These are phyloP conservation scores for Bryoerythrophyllum caledonicum DNA, from an alignment of 225 moss, liverwort and hornwort species.

Conservation along the genomic window DNA sequence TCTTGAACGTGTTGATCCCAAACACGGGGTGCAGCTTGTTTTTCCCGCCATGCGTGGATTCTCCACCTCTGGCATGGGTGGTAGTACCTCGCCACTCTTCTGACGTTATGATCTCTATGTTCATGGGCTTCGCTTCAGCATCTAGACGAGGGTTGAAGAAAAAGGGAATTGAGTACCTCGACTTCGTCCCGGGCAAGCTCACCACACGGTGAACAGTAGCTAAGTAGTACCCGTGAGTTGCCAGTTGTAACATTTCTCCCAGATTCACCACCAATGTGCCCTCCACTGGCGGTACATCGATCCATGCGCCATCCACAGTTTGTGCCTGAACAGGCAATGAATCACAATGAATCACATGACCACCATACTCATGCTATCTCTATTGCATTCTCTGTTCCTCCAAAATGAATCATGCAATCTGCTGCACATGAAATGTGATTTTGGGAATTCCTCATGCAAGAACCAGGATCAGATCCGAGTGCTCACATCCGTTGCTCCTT, in stretches of 20 bases:
- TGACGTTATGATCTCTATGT: slow-evolving; percentile 4
- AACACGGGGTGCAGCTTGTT: slow-evolving; percentile 47
- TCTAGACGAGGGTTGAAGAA: slow-evolving; percentile 76
- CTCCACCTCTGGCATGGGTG: slow-evolving; percentile 6
- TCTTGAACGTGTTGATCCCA: slow-evolving; percentile 44
- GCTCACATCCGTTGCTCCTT: not conserved
- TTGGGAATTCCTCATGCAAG: not conserved
- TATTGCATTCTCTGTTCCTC: not conserved
- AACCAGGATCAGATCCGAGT: not conserved
- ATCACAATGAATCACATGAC: slow-evolving; percentile 5
- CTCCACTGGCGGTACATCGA: slow-evolving; percentile 50
- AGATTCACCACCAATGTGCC: slow-evolving; percentile 68
- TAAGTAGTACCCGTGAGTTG: slow-evolving; percentile 67
- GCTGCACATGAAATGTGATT: slow-evolving; percentile 1
- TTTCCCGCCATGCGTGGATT: slow-evolving; percentile 43
- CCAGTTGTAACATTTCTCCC: slow-evolving; percentile 75
- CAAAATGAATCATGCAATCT: not conserved
- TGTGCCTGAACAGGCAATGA: slow-evolving; percentile 44
- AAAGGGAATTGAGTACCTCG: slow-evolving; percentile 70
- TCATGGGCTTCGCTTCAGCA: slow-evolving; percentile 46
- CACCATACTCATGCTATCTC: not conserved
- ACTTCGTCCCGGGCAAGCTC: slow-evolving; percentile 41
- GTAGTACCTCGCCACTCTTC: slow-evolving; percentile 14
- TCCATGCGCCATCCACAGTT: slow-evolving; percentile 53
- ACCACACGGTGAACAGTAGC: slow-evolving; percentile 75